Base-by-base conservation (phyloP, 306 rosid genomes). In the Lithocarpus polystachyus region DNA sequence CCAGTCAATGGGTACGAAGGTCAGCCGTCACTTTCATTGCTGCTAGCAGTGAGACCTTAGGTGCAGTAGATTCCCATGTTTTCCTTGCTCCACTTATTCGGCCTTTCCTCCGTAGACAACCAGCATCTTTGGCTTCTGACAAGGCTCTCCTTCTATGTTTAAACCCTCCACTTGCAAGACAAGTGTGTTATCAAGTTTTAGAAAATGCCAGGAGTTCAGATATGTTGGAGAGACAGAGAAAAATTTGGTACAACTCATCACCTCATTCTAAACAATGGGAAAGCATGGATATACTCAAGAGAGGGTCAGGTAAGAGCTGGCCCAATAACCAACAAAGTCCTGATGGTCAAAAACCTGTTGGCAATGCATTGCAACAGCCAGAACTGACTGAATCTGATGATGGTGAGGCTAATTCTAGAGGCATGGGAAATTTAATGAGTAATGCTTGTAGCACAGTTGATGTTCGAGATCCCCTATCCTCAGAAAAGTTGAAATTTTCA, bases 211-310 rank as follows among this genome's bases (percentile, higher is more conserved):
- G 92, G 88, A 93, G 99, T 82, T 93, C 98, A 11, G 98, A 90
- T 83, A 93, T 95, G 99, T 81, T 95, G 80, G 97, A 93, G 85
- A 90, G 99, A 84, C 99, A 92, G 57, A 93, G 99, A 84, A 95
- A 89, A 88, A 93, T 95, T 85, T 95, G 99, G 98, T 95, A 95
- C 89, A 93, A 84, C 77, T 90, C 98, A 70, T 81, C 96, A 76
- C 88, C 92, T 71, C 94, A 89, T 69, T 90, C 98, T 60, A 90
- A 91, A 79, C 87, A 93, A 61, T 95, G 97, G 99, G 99, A 95
- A 83, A 88, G 84, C 65, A 77, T 75, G 86, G 99, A 95, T 84
- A 79, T 90, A 69, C 91, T 90, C 62, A 91, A 89, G 80, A 88
- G 85, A 80, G 97, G 88, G 80, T 84, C 86, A 7, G 74, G 84